Conservation (phyloP, 805 yeast genomes). For the Grigorovia jiainica region DNA sequence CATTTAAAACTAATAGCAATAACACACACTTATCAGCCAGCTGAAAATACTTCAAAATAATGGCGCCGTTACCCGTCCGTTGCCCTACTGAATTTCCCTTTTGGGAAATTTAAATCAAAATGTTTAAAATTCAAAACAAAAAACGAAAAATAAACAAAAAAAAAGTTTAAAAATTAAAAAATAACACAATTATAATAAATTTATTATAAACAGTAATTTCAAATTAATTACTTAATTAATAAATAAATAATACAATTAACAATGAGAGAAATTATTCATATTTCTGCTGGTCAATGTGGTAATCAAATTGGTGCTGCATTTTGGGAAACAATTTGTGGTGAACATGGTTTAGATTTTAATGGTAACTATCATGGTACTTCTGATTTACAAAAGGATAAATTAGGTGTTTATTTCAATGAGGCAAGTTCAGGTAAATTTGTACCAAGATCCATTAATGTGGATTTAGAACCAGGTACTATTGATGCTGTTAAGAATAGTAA, state of each 20-base stretch:
- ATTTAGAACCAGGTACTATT: conserved; percentile 90
- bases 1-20: too few relatives aligned
- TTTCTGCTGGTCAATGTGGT: conserved; percentile 98
- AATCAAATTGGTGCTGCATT: conserved; percentile 95
- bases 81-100: not conserved
- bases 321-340: conserved; percentile 88
- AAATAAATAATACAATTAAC: not conserved
- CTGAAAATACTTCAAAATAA: too few relatives aligned
- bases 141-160: too few relatives aligned
- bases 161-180: too few relatives aligned
- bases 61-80: not conserved
- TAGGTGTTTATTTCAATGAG: conserved; percentile 82
- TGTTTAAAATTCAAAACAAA: not conserved
- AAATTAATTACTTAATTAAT: too few relatives aligned
- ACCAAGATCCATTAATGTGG: conserved; percentile 87
- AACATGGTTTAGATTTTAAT: conserved; percentile 68
- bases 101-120: not conserved
- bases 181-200: not conserved
- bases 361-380: conserved; percentile 61
- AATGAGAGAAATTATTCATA: conserved; percentile 60
- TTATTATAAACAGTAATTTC: not conserved
- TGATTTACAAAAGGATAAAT: conserved; percentile 45
- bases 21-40: too few relatives aligned
- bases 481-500: conserved; percentile 72
- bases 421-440: conserved; percentile 83